Conservation (phyloP, 352 stramenopile species). For the Globisporangium heterothallicum region DNA sequence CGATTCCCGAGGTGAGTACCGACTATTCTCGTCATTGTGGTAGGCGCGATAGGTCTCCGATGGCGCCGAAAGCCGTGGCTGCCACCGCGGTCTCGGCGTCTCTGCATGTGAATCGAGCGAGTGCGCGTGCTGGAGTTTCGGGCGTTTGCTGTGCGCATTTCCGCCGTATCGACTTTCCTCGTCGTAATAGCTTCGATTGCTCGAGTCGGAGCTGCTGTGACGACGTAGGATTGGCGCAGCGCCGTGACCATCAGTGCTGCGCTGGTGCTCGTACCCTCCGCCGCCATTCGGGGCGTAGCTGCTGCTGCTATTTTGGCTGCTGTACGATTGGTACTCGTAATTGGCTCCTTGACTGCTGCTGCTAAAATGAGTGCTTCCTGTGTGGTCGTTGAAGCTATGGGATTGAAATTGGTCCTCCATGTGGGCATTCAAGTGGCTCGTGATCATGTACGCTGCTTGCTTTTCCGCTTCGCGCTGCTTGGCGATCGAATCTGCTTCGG, state of each 20-base stretch:
- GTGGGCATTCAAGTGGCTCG: slow-evolving; percentile 10
- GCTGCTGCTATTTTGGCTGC: neutral
- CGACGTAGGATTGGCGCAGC: slow-evolving; percentile 26
- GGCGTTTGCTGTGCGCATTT: slow-evolving; percentile 33
- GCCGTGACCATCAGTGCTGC: slow-evolving; percentile 14
- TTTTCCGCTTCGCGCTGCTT: slow-evolving; percentile 48
- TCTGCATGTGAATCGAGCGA: slow-evolving; percentile 42
- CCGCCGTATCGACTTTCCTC: slow-evolving; percentile 20
- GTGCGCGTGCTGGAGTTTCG: slow-evolving; percentile 59
- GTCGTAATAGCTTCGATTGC: slow-evolving; percentile 7
- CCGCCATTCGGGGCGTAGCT: neutral
- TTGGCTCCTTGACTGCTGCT: neutral
- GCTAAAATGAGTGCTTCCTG: too few relatives aligned
- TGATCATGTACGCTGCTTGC: slow-evolving; percentile 29
- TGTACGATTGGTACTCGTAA: slow-evolving; percentile 7
- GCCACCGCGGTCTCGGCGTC: slow-evolving; percentile 17
- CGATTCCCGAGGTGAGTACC: neutral
- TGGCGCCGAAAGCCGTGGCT: neutral
- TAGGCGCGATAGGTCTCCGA: slow-evolving; percentile 3
- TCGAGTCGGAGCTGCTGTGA: slow-evolving; percentile 33
- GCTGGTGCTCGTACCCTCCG: slow-evolving; percentile 1
- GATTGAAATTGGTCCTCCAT: neutral
- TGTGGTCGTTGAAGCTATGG: neutral
- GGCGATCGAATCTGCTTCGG: slow-evolving; percentile 47
- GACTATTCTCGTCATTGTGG: slow-evolving; percentile 6